These are phyloP conservation scores for Cystobasidiaceae sp. DNA, from an alignment of 1,284 basidiomycete genomes.

Conservation along the genomic window DNA sequence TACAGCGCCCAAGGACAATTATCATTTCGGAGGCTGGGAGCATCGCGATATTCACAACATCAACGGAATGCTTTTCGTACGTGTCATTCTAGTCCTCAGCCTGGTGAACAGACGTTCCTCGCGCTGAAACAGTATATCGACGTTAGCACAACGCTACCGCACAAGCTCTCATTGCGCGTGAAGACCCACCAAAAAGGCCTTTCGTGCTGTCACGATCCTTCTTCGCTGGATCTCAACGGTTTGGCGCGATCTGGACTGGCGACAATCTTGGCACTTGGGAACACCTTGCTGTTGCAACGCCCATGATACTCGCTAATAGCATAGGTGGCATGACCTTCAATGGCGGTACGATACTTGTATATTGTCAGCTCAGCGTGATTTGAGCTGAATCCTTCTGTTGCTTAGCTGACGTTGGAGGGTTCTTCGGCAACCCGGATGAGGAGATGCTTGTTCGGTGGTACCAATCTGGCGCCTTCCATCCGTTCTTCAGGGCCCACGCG, in stretches of 20 bases:
- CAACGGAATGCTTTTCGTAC: slow-evolving; percentile 60
- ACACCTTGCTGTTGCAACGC: slow-evolving; percentile 86
- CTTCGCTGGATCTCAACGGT: slow-evolving; percentile 91
- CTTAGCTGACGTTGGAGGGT: slow-evolving; percentile 92
- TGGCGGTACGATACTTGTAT: slow-evolving; percentile 60
- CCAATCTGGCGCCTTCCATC: slow-evolving; percentile 87
- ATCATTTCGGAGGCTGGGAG: slow-evolving; percentile 93
- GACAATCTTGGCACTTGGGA: slow-evolving; percentile 98
- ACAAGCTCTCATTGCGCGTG: slow-evolving; percentile 72
- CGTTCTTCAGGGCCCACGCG: slow-evolving; percentile 98
- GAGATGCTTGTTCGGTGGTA: slow-evolving; percentile 98
- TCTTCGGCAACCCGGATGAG: slow-evolving; percentile 91
- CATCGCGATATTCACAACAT: slow-evolving; percentile 93
- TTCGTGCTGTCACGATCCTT: slow-evolving; percentile 94
- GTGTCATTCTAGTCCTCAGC: background rate
- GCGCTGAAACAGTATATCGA: background rate
- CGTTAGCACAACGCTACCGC: slow-evolving; percentile 74
- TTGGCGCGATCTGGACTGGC: slow-evolving; percentile 97
- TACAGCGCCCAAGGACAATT: slow-evolving; percentile 87
- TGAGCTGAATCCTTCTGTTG: background rate
- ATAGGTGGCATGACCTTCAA: slow-evolving; percentile 92
- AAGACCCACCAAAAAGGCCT: slow-evolving; percentile 68
- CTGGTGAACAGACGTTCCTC: background rate
- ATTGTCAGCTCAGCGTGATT: background rate
- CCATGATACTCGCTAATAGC: slow-evolving; percentile 86